Evolutionary conservation across 2,329 filamentous ascomycete genomes (phyloP).

Genomic region (Tolypocladium tundrense): DNA sequence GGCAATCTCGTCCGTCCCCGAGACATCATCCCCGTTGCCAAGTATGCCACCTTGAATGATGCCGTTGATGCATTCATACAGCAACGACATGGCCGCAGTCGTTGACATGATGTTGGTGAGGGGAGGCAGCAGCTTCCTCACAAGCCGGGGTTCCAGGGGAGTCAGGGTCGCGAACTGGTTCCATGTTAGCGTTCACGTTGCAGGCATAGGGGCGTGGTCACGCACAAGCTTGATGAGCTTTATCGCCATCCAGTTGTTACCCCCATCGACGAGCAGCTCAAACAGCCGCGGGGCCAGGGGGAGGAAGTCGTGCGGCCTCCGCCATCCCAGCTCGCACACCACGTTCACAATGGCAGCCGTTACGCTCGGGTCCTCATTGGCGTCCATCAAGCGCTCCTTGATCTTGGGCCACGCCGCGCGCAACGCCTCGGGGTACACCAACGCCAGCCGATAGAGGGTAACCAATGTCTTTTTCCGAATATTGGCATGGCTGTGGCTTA

Average conservation of each 20-base stretch:
- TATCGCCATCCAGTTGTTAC: constrained; percentile 99
- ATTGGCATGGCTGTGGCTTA: constrained; percentile 75
- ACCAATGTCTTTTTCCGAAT: constrained; percentile 95
- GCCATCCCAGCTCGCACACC: constrained; percentile 90
- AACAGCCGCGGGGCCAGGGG: constrained; percentile 86
- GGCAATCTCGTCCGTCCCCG: constrained; percentile 85
- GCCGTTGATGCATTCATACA: constrained; percentile 97
- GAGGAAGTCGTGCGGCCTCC: constrained; percentile 85
- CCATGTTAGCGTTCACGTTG: not conserved
- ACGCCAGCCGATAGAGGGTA: constrained; percentile 80
- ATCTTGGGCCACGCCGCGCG: constrained; percentile 94
- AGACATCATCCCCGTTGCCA: constrained; percentile 66
- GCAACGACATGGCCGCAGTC: constrained; percentile 91
- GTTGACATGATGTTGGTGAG: constrained; percentile 88
- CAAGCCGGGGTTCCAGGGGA: constrained; percentile 80
- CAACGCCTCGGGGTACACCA: constrained; percentile 94
- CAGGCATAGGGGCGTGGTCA: not conserved
- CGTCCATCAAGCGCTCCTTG: constrained; percentile 85
- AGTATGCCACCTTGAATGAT: constrained; percentile 96
- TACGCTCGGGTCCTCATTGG: constrained; percentile 81
- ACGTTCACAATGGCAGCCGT: constrained; percentile 96
- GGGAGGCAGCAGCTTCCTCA: constrained; percentile 83
- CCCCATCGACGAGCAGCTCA: constrained; percentile 79
- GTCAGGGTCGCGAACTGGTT: constrained; percentile 83
- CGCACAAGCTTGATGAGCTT: constrained; percentile 93